Evolutionary conservation across 192 early-diverging fungal genomes (phyloP), one percentile per base, ranked within the genome.

Genomic region (Coemansia sp.): DNA sequence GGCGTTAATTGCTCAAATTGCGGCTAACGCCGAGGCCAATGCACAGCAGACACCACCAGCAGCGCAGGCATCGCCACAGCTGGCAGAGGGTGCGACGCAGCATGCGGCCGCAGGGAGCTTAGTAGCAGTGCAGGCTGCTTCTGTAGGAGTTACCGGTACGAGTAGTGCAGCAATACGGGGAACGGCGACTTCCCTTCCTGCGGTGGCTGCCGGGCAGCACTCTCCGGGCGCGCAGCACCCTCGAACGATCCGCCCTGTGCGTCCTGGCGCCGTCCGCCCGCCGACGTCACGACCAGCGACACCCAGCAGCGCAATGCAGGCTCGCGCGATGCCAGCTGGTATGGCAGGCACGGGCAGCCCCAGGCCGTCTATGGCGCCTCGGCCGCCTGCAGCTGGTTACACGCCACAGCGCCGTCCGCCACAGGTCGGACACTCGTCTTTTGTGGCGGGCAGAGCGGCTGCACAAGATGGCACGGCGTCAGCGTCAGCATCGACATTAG

Each of bases 1-100:
- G 17, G 72, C 77, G 27, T 42, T 80, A 32, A 70, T 80, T 22
- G 77, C 72, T 0, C 77, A 80, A 22, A 74, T 80, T 11, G 67
- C 76, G 0, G 72, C 72, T 1, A 74, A 64, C 56, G 62, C 54
- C 3, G 76, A 73, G 17, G 23, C 54, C 52, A 74, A 57, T 19
- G 63, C 64, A 33, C 57, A 65, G 50, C 70, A 66, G n/a, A 20
- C 65, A 2, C 55, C 42, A 5, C 31, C 63, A 5, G 20, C 66
- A 22, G 52, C 59, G 21, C 66, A 31, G 22, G 51, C 54, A 17
- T n/a, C 36, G 7, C 53, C 59, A 14, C 42, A 27, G 6, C 31
- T 27, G 8, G 59, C 25, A 19, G 56, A 46, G 39, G 21, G 9
- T 57, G 27, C n/a, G 4, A 20, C 52, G 3, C 59, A 27, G 33